Base-by-base conservation (phyloP, 2,329 filamentous ascomycete species). In the Didymella lethalis region DNA sequence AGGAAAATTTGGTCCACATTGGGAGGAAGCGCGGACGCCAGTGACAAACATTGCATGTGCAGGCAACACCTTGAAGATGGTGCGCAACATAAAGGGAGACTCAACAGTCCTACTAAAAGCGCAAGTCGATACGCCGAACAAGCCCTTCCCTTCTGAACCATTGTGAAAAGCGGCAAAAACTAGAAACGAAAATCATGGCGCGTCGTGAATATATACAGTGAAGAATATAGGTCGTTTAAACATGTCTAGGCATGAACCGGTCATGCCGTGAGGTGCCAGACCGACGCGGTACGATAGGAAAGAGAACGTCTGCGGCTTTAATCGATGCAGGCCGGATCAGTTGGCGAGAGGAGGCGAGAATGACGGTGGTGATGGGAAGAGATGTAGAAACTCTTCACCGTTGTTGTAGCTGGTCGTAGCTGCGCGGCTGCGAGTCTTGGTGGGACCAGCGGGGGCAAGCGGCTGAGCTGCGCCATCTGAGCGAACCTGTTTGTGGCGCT, bases 401-500 rank as follows among this genome's bases (percentile, higher is more conserved):
- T 63, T 64, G n/a, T 59, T 40, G 38, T 66, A 68, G 43, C 66
- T 70, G 5, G 68, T 68, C 25, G 68, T 76, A 1, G 71, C 70
- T 31, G 75, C 69, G 38, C 74, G 70, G 34, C 50, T 64, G 23
- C 73, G 69, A 31, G 56, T 20, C 50, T 64, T 70, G 0, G 54
- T 34, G 6, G 48, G 10, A 29, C 49, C 36, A 14, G 64, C 47
- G 29, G 61, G 49, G 3, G 61, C 48, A n/a, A 75, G 67, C 7
- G 76, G 50, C 47, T 75, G 75, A 16, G 71, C 68, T 6, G 70
- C 71, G 28, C 73, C 65, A 20, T 77, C 75, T 26, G 75, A 77
- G 25, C 70, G 62, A 11, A 73, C 62, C 23, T 71, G 70, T 38
- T 76, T 76, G 54, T 77, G 75, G 32, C 64, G 66, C 23, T 65